Conservation (phyloP, 2,329 filamentous ascomycete species). For the Neofusicoccum parvum region DNA sequence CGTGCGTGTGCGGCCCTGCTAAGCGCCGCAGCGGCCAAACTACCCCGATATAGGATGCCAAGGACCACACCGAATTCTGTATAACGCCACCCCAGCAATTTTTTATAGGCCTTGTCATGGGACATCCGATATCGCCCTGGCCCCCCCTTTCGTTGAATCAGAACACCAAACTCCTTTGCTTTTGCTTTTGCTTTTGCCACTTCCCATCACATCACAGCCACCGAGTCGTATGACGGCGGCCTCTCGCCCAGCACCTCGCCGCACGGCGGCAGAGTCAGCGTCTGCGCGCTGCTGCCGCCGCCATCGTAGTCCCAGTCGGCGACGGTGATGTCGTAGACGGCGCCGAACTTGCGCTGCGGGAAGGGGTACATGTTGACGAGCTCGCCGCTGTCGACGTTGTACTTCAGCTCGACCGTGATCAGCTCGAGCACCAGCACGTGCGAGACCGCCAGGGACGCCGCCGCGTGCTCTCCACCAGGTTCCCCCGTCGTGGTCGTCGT, state of each 20-base stretch:
- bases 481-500: no score
- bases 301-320: background rate
- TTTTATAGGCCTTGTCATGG: background rate
- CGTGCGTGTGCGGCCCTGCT: no score
- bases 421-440: constrained; percentile 12
- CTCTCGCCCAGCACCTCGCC: constrained; percentile 1
- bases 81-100: constrained; percentile 10
- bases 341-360: constrained; percentile 15
- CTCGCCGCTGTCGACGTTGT: constrained; percentile 1
- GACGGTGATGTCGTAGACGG: constrained; percentile 1
- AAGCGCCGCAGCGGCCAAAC: background rate
- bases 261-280: background rate
- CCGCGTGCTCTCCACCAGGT: background rate
- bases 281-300: background rate
- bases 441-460: background rate
- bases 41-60: background rate
- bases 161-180: background rate
- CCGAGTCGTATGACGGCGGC: constrained; percentile 10
- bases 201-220: background rate
- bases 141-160: background rate
- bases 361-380: constrained; percentile 13
- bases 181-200: background rate
- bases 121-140: background rate
- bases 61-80: background rate
- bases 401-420: constrained; percentile 10